These are phyloP conservation scores for Saccharomycopsis schoenii DNA, from an alignment of 805 yeast genomes.

Conservation along the genomic window DNA sequence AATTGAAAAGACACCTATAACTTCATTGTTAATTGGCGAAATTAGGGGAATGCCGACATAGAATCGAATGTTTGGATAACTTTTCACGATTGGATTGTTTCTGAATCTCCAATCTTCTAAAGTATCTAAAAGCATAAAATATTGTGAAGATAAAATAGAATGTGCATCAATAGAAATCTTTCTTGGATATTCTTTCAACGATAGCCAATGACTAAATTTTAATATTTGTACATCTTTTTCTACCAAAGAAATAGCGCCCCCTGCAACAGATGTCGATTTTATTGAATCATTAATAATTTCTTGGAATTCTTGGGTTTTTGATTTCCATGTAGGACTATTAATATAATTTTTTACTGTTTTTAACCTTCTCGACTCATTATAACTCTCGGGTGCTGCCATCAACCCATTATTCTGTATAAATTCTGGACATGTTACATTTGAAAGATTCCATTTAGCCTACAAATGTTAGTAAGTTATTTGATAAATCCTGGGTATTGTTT, in stretches of 20 bases:
- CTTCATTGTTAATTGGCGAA: constrained; percentile 28
- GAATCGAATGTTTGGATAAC: constrained; percentile 48
- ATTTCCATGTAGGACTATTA: constrained; percentile 41
- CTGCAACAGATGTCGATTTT: constrained; percentile 35
- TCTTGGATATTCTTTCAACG: constrained; percentile 42
- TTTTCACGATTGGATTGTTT: constrained; percentile 53
- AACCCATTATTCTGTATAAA: constrained; percentile 37
- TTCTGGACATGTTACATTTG: constrained; percentile 45
- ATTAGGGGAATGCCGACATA: constrained; percentile 58
- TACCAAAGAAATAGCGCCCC: constrained; percentile 52
- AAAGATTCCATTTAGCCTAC: constrained; percentile 43
- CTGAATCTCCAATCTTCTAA: constrained; percentile 60
- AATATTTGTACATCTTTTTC: constrained; percentile 38
- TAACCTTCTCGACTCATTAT: constrained; percentile 37
- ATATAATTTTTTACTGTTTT: constrained; percentile 34
- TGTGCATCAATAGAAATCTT: constrained; percentile 58
- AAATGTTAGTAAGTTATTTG: neutral
- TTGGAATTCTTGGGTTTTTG: constrained; percentile 28
- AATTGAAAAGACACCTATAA: constrained; percentile 49
- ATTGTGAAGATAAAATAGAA: constrained; percentile 47
- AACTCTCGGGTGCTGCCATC: constrained; percentile 51
- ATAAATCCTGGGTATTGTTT: no score
- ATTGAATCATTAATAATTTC: constrained; percentile 30
- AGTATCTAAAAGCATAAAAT: constrained; percentile 50
- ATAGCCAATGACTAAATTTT: constrained; percentile 39